These are phyloP conservation scores for Monascus ruber DNA, from an alignment of 2,329 filamentous ascomycete species.

Conservation along the genomic window DNA sequence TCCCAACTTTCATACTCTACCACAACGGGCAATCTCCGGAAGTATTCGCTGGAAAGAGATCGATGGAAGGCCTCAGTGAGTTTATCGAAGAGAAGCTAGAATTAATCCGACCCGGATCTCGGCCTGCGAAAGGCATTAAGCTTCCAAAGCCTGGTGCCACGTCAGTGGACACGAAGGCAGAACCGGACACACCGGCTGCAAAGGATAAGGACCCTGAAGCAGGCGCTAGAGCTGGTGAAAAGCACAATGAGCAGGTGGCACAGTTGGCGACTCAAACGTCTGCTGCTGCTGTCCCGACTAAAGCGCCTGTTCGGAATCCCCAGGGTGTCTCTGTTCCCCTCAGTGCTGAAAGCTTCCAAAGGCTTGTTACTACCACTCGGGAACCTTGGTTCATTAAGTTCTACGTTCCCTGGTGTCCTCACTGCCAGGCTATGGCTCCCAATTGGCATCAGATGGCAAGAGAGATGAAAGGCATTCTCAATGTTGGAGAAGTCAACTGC, in stretches of 20 bases:
- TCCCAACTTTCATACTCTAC: constrained; percentile 68
- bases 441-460: constrained; percentile 83
- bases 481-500: constrained; percentile 93
- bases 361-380: constrained; percentile 69
- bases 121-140: constrained; percentile 54
- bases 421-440: constrained; percentile 86
- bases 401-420: constrained; percentile 92
- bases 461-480: constrained; percentile 80
- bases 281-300: constrained; percentile 35
- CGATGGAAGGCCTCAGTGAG: constrained; percentile 53
- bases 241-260: constrained; percentile 30
- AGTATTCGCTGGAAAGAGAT: constrained; percentile 54
- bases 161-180: constrained; percentile 32
- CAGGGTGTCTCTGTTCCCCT: constrained; percentile 64
- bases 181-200: constrained; percentile 24
- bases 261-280: constrained; percentile 20
- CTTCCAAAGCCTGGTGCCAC: constrained; percentile 61
- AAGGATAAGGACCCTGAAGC: constrained; percentile 35
- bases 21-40: constrained; percentile 62
- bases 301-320: constrained; percentile 54
- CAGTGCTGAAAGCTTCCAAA: constrained; percentile 76
- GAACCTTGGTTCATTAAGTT: constrained; percentile 99
- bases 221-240: constrained; percentile 27
- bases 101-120: constrained; percentile 65
- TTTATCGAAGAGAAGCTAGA: constrained; percentile 70